Evolutionary conservation across 768 basidiomycete genomes (phyloP).

Genomic region (Podaxis mareebaensis): DNA sequence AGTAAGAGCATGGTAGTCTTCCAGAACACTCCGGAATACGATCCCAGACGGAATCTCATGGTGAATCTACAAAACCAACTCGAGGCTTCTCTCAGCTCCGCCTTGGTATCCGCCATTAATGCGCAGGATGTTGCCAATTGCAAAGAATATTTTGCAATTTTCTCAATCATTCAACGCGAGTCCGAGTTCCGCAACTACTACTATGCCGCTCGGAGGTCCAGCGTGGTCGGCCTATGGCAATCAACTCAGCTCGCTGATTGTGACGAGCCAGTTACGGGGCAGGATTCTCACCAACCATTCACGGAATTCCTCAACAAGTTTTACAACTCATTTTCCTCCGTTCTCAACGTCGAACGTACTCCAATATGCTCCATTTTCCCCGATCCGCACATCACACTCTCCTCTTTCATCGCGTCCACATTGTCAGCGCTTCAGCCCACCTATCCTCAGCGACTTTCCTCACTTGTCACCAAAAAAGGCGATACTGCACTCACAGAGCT

Average conservation of each 20-base stretch:
- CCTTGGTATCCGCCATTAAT: slow-evolving; percentile 84
- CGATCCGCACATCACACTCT: slow-evolving; percentile 74
- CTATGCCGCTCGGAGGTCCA: slow-evolving; percentile 75
- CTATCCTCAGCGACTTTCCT: slow-evolving; percentile 74
- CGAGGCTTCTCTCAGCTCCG: slow-evolving; percentile 89
- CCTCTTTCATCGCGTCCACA: slow-evolving; percentile 80
- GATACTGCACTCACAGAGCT: slow-evolving; percentile 65
- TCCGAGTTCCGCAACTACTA: slow-evolving; percentile 94
- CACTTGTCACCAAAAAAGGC: slow-evolving; percentile 66
- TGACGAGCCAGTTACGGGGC: slow-evolving; percentile 20
- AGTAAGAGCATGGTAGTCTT: slow-evolving; percentile 89
- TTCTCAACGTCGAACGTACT: slow-evolving; percentile 70
- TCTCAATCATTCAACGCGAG: slow-evolving; percentile 88
- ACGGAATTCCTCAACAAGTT: slow-evolving; percentile 73
- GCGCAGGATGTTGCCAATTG: slow-evolving; percentile 74
- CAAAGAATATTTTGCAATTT: slow-evolving; percentile 81
- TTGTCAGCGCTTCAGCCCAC: slow-evolving; percentile 81
- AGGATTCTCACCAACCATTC: slow-evolving; percentile 40
- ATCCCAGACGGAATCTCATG: slow-evolving; percentile 81
- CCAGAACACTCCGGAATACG: slow-evolving; percentile 90
- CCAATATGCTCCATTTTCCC: slow-evolving; percentile 87
- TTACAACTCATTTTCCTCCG: slow-evolving; percentile 63
- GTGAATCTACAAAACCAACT: slow-evolving; percentile 94
- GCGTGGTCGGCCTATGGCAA: slow-evolving; percentile 72
- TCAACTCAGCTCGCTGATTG: slow-evolving; percentile 54